Evolutionary conservation across 805 yeast genomes (phyloP).

Genomic region (Suhomyces pyralidae): DNA sequence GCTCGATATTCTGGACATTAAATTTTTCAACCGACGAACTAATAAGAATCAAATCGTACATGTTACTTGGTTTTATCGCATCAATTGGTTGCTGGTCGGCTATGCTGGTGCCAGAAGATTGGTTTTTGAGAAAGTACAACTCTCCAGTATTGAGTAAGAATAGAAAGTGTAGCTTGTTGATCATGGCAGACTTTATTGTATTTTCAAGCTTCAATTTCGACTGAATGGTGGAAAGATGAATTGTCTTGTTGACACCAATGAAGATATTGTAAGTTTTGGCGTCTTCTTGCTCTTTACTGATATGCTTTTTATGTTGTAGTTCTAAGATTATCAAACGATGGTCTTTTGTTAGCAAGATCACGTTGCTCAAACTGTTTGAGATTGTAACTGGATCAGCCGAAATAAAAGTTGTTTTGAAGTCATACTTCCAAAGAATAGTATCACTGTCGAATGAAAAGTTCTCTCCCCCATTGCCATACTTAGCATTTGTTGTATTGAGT

Average conservation of each 20-base stretch:
- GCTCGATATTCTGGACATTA: slow-evolving; percentile 22
- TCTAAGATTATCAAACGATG: slow-evolving; percentile 27
- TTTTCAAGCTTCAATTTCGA: slow-evolving; percentile 21
- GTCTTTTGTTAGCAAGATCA: slow-evolving; percentile 31
- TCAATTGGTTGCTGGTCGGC: slow-evolving; percentile 4
- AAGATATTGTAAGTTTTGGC: slow-evolving; percentile 22
- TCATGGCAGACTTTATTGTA: slow-evolving; percentile 22
- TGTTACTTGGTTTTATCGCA: slow-evolving; percentile 19
- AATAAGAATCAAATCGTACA: slow-evolving; percentile 35
- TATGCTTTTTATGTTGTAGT: slow-evolving; percentile 10
- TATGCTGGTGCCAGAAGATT: slow-evolving; percentile 9
- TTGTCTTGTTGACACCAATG: slow-evolving; percentile 29
- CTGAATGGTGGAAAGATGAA: slow-evolving; percentile 32
- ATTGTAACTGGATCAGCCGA: slow-evolving; percentile 14
- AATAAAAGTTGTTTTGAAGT: slow-evolving; percentile 24
- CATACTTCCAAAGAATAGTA: slow-evolving; percentile 37
- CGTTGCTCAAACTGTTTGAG: slow-evolving; percentile 5
- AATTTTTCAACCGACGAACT: slow-evolving; percentile 30
- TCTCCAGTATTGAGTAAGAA: slow-evolving; percentile 39
- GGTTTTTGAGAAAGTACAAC: slow-evolving; percentile 34
- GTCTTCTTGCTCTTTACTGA: slow-evolving; percentile 1
- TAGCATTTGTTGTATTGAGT: slow-evolving; percentile 28
- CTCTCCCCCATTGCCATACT: slow-evolving; percentile 31
- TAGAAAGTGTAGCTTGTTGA: slow-evolving; percentile 31
- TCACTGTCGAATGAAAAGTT: slow-evolving; percentile 36